These are phyloP conservation scores for Acarospora socialis DNA, from an alignment of 2,329 filamentous ascomycete genomes.

Conservation along the genomic window DNA sequence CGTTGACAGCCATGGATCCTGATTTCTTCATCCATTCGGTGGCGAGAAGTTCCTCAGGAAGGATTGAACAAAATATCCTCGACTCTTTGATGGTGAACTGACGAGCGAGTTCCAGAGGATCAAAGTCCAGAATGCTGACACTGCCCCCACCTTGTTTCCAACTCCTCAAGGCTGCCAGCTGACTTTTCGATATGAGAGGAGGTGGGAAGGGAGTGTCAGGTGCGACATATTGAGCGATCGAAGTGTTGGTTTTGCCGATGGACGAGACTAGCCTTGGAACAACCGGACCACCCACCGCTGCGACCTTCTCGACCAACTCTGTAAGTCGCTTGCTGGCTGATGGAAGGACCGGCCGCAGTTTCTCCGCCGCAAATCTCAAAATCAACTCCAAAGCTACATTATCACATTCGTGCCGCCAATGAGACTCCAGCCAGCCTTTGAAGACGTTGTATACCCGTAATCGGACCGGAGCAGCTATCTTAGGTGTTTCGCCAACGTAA, in stretches of 20 bases:
- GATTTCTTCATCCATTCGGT: slow-evolving; percentile 90
- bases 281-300: slow-evolving; percentile 54
- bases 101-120: slow-evolving; percentile 76
- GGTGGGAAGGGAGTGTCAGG: slow-evolving; percentile 58
- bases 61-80: slow-evolving; percentile 76
- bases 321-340: slow-evolving; percentile 66
- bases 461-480: slow-evolving; percentile 65
- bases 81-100: slow-evolving; percentile 91
- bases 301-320: slow-evolving; percentile 68
- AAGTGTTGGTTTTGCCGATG: slow-evolving; percentile 74
- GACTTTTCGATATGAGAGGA: slow-evolving; percentile 59
- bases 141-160: slow-evolving; percentile 59
- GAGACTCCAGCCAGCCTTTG: slow-evolving; percentile 93
- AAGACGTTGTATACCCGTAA: slow-evolving; percentile 90
- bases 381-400: slow-evolving; percentile 62
- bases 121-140: slow-evolving; percentile 76
- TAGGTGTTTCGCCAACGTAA: slow-evolving; percentile 66
- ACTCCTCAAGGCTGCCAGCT: slow-evolving; percentile 54
- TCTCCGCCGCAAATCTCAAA: slow-evolving; percentile 61
- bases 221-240: slow-evolving; percentile 54
- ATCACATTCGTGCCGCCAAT: slow-evolving; percentile 80
- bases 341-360: slow-evolving; percentile 54
- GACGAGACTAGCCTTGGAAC: slow-evolving; percentile 74
- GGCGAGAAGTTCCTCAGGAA: slow-evolving; percentile 79
- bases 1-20: slow-evolving; percentile 66